Conservation (phyloP, 148 eudicot genomes). For the Rhododendron henanense region DNA sequence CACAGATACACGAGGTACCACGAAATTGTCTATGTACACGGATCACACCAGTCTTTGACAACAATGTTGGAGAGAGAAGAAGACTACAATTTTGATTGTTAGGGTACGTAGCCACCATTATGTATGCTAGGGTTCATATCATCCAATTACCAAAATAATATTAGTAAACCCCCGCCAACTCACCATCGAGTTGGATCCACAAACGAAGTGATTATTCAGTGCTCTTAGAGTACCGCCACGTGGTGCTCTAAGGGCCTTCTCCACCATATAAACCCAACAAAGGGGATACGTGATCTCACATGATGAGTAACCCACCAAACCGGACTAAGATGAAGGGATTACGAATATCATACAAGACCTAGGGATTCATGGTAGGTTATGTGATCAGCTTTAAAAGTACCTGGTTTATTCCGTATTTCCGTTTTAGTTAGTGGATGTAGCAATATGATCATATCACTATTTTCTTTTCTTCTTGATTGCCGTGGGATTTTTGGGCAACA, state of each 20-base stretch:
- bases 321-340: not conserved
- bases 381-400: not conserved
- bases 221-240: not conserved
- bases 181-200: not conserved
- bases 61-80: not conserved
- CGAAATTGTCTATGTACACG: too few species aligned
- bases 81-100: not conserved
- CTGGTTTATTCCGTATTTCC: not conserved
- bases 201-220: too few species aligned
- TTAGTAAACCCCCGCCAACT: not conserved
- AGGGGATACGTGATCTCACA: not conserved
- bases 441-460: not conserved
- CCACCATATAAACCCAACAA: slow-evolving; percentile 14
- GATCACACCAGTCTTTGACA: not conserved
- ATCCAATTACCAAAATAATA: not conserved
- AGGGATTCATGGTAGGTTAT: not conserved
- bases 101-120: not conserved
- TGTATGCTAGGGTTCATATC: not conserved
- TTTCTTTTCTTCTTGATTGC: not conserved
- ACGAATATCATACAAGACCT: not conserved
- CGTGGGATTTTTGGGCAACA: slow-evolving; percentile 8
- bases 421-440: not conserved
- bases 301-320: not conserved
- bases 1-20: too few species aligned
- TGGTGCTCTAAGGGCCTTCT: not conserved